phyloP scores from a whole-genome alignment of 2,329 filamentous ascomycete genomes.

The Colletotrichum sansevieriae region DNA sequence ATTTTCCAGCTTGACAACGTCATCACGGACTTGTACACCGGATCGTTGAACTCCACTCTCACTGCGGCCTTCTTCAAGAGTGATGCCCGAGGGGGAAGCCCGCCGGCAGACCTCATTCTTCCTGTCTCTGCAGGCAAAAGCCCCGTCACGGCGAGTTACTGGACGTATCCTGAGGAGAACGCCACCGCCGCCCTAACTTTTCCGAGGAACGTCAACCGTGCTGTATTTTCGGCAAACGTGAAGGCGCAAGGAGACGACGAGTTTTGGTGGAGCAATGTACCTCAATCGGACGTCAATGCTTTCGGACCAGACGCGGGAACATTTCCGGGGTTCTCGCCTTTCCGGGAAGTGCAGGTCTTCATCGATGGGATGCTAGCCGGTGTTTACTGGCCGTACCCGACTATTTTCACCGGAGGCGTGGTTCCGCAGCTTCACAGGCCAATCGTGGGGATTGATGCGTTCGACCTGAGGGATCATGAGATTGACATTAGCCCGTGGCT shows the following conservation, averaged over 20 bases:
- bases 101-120: constrained; percentile 74
- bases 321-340: constrained; percentile 78
- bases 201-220: constrained; percentile 76
- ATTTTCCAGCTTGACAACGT: constrained; percentile 86
- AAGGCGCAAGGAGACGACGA: constrained; percentile 83
- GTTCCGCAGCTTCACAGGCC: constrained; percentile 83
- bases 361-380: constrained; percentile 82
- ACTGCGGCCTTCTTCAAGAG: constrained; percentile 78
- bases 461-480: constrained; percentile 83
- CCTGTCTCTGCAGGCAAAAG: constrained; percentile 72
- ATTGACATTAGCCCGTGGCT: constrained; percentile 87
- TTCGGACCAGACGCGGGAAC: constrained; percentile 69
- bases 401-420: constrained; percentile 86
- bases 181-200: constrained; percentile 70
- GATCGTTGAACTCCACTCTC: constrained; percentile 78
- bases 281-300: constrained; percentile 68
- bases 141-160: constrained; percentile 71
- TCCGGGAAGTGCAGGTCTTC: constrained; percentile 82
- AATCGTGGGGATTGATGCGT: constrained; percentile 82
- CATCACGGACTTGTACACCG: constrained; percentile 78
- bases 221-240: constrained; percentile 80
- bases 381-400: constrained; percentile 83
- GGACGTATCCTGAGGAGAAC: constrained; percentile 73
- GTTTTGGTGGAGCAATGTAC: constrained; percentile 87
- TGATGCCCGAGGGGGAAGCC: constrained; percentile 53